Evolutionary conservation across 176 grass and related monocot species (phyloP).

Genomic region (Triticum dicoccoides): DNA sequence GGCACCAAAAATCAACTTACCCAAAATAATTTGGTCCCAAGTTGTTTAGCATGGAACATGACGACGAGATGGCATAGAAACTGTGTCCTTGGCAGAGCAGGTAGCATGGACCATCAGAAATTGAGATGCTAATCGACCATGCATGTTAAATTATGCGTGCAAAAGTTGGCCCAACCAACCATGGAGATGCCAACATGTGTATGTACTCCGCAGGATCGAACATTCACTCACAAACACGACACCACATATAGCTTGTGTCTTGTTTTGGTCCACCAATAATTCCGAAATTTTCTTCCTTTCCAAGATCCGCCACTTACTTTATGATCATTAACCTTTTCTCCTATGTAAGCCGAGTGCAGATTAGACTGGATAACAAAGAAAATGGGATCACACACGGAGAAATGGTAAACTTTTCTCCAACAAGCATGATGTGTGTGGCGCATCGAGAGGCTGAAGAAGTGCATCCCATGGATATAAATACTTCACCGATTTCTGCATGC

Average conservation of each 20-base stretch:
- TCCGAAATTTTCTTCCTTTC: too few species aligned
- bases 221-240: not conserved
- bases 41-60: not conserved
- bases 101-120: not conserved
- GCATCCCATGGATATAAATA: not conserved
- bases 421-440: not conserved
- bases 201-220: not conserved
- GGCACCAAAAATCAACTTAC: too few species aligned
- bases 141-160: too few species aligned
- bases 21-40: too few species aligned
- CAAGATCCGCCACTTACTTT: not conserved
- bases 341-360: not conserved
- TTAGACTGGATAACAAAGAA: not conserved
- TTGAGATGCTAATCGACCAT: not conserved
- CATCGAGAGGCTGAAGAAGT: not conserved
- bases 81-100: not conserved
- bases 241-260: not conserved
- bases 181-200: not conserved
- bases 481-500: not conserved
- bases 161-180: not conserved
- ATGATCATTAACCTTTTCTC: not conserved
- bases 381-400: not conserved
- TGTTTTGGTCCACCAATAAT: not conserved
- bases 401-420: not conserved
- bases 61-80: not conserved